A percentile compares a stretch with the other conserved stretches of the same genome.
phyloP scores from a whole-genome alignment of 2,329 filamentous ascomycete species.

The Trichoderma aggressivum region DNA sequence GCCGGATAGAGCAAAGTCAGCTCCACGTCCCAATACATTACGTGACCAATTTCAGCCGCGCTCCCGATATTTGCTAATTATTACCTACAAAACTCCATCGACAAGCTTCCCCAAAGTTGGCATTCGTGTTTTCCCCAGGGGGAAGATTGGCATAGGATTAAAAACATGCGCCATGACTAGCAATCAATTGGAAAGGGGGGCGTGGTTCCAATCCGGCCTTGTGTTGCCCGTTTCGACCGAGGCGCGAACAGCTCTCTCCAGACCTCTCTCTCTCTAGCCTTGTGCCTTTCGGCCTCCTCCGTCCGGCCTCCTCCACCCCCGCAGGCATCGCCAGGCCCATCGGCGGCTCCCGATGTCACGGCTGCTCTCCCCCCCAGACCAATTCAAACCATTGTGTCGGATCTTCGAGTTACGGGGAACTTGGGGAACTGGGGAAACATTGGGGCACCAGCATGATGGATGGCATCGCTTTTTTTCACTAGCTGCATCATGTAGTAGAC shows the following conservation, averaged over 20 bases:
- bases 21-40: constrained; percentile 11
- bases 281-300: constrained; percentile 12
- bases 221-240: not conserved
- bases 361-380: not conserved
- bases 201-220: not conserved
- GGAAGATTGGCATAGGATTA: not conserved
- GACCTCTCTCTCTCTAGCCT: not conserved
- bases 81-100: constrained; percentile 6
- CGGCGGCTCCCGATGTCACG: constrained; percentile 13
- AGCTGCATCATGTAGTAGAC: not conserved
- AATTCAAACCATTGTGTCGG: constrained; percentile 10
- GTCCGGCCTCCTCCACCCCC: constrained; percentile 15
- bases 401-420: not conserved
- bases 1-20: constrained; percentile 7
- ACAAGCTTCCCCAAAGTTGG: not conserved
- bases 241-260: not conserved
- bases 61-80: constrained; percentile 13
- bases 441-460: not conserved
- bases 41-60: not conserved
- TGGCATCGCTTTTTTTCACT: not conserved
- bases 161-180: not conserved
- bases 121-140: not conserved
- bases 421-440: constrained; percentile 15
- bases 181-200: not conserved
- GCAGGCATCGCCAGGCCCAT: constrained; percentile 14